A percentile compares a stretch with the other conserved stretches of the same genome.
phyloP scores from a whole-genome alignment of 805 yeast species.

The Jamesozyma spencerorum region DNA sequence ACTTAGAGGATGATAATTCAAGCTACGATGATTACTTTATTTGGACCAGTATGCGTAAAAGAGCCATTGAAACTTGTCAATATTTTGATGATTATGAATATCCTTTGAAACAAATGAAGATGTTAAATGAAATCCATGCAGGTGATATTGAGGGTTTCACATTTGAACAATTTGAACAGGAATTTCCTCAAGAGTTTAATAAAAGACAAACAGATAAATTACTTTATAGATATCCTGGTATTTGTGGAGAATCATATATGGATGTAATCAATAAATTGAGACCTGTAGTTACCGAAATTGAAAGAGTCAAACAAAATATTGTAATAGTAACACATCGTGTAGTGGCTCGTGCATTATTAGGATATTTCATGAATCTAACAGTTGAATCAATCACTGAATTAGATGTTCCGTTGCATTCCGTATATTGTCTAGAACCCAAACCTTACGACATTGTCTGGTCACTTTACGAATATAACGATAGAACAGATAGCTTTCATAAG shows the following conservation, averaged over 20 bases:
- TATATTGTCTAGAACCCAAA: conserved; percentile 81
- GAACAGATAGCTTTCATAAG: conserved; percentile 64
- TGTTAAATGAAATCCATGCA: conserved; percentile 89
- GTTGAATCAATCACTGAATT: conserved; percentile 75
- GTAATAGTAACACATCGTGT: conserved; percentile 86
- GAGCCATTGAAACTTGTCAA: conserved; percentile 72
- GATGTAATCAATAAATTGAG: conserved; percentile 86
- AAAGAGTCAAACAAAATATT: conserved; percentile 80
- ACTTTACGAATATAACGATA: conserved; percentile 78
- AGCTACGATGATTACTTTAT: conserved; percentile 50
- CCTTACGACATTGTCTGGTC: conserved; percentile 95
- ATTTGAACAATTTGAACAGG: conserved; percentile 67
- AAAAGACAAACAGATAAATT: conserved; percentile 70
- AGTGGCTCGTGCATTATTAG: conserved; percentile 76
- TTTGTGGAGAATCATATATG: conserved; percentile 91
- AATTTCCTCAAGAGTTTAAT: conserved; percentile 68
- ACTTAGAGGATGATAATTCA: conserved; percentile 19
- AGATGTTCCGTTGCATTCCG: conserved; percentile 87
- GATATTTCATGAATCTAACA: conserved; percentile 78
- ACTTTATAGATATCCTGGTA: conserved; percentile 87
- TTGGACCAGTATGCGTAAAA: conserved; percentile 80
- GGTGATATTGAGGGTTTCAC: conserved; percentile 92
- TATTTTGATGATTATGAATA: conserved; percentile 65
- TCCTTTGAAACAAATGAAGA: conserved; percentile 79
- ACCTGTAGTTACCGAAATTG: conserved; percentile 87